A percentile compares a stretch with the other conserved stretches of the same genome.
Evolutionary conservation across 139 green algal genomes (phyloP).

Genomic region (Tetradesmus lagerheimii): DNA sequence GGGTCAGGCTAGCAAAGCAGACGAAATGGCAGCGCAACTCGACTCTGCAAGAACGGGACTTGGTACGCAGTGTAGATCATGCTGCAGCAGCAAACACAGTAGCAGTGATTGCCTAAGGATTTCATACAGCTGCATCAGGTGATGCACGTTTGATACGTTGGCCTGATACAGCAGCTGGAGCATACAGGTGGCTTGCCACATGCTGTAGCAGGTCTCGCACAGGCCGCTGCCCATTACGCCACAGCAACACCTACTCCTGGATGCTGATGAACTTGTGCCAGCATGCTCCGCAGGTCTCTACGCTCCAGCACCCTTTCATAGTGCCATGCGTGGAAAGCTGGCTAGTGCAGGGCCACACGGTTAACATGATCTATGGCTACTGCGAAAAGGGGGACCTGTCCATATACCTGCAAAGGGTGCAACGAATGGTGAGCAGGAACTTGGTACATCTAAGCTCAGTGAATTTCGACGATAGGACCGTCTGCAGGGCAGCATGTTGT

Average conservation of each 20-base stretch:
- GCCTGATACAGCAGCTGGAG: no score
- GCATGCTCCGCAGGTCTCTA: conserved; percentile 52
- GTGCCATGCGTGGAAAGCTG: conserved; percentile 69
- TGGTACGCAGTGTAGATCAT: conserved; percentile 49
- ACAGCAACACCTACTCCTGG: background rate
- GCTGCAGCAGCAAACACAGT: background rate
- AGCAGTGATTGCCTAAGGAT: background rate
- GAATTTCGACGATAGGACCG: no score
- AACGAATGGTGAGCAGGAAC: background rate
- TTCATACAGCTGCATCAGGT: no score
- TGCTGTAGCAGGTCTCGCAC: background rate
- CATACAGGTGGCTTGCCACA: background rate
- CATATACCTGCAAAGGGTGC: conserved; percentile 24
- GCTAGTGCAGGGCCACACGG: conserved; percentile 61
- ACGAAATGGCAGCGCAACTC: conserved; percentile 70
- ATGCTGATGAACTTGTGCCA: background rate
- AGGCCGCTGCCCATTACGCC: background rate
- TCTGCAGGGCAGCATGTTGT: background rate
- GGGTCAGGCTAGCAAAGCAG: conserved; percentile 67
- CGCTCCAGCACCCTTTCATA: conserved; percentile 71
- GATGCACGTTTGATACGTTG: no score
- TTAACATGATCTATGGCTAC: conserved; percentile 69
- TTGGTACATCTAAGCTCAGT: no score
- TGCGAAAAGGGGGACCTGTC: conserved; percentile 74
- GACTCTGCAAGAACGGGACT: conserved; percentile 66